phyloP scores from a whole-genome alignment of 1,139 yeast genomes.

The Pichia sp. region DNA sequence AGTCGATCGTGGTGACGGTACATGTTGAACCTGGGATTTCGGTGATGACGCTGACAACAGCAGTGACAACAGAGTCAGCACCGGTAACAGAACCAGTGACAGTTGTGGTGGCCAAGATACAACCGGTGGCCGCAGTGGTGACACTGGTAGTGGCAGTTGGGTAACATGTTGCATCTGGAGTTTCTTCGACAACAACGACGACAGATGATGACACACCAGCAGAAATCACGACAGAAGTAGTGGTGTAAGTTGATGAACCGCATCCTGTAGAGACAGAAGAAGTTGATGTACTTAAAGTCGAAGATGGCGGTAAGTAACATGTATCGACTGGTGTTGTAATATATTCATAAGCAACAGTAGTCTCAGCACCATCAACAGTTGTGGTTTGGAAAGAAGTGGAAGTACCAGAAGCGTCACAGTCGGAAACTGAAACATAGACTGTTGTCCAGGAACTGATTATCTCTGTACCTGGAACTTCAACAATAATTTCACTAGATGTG shows the following conservation, averaged over 20 bases:
- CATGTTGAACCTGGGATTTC: slow-evolving; percentile 10
- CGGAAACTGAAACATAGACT: background rate
- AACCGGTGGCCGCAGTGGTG: background rate
- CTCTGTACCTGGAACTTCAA: slow-evolving; percentile 10
- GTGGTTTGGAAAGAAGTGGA: slow-evolving; percentile 5
- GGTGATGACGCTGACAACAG: slow-evolving; percentile 2
- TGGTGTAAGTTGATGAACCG: background rate
- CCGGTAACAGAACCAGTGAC: background rate
- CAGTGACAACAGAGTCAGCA: background rate
- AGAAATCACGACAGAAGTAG: background rate
- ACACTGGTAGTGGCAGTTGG: background rate
- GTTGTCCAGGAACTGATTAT: slow-evolving; percentile 12
- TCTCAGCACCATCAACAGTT: background rate
- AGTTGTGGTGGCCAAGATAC: background rate
- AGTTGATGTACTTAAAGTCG: no score
- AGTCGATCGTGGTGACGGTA: no score
- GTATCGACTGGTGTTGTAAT: background rate
- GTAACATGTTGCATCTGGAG: slow-evolving; percentile 11
- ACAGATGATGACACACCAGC: slow-evolving; percentile 3
- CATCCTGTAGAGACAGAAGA: no score
- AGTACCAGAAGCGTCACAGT: slow-evolving; percentile 4
- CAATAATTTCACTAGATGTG: slow-evolving; percentile 12
- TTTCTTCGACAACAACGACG: slow-evolving; percentile 1
- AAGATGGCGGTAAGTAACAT: slow-evolving; percentile 7
- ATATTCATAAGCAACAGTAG: slow-evolving; percentile 7